Evolutionary conservation across 768 basidiomycete genomes (phyloP), one percentile per base, ranked within the genome.

Genomic region (Tylopilus plumbeoviolaceoides): DNA sequence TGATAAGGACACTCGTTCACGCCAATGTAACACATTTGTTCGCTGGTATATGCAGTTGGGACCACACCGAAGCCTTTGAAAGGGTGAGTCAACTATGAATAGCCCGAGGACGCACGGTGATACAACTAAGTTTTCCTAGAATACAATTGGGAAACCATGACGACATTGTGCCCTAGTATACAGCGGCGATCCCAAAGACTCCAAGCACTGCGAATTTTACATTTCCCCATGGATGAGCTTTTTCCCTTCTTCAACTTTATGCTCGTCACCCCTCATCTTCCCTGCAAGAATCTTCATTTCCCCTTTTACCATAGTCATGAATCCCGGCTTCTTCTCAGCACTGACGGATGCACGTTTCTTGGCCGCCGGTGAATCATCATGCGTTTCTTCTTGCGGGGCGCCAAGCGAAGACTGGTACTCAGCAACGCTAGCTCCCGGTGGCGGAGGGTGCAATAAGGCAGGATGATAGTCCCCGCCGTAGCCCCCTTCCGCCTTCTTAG

Each of bases 231-330:
- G 68, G 15, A 71, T 23, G 8, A 70, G 51, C 47, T 48, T 58
- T 47, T 53, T 65, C 4, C 71, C 70, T 44, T 63, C 59, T 31
- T 64, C 65, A 5, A 71, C 56, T 38, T 68, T 65, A 8, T 53
- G 56, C 2, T 60, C 63, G 10, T 72, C 62, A 10, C 69, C 50
- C 2, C 63, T 63, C 53, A 71, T 47, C 43, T 63, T 65, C 23
- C 70, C 70, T 17, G 62, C 63, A 6, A 71, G 44, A 21, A 71
- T 56, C 51, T 65, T 71, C 51, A 68, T 71, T 54, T 71, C 70
- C 1, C 71, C 70, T 47, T 63, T 71, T 0, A 71, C 55, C 58
- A 65, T 58, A 11, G 61, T 54, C 47, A 72, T 47, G 36, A 71
- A 63, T 20, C 59, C 59, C 25, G 59, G 59, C 48, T 58, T 71